A percentile compares a stretch with the other conserved stretches of the same genome.
Evolutionary conservation across 2,329 filamentous ascomycete genomes (phyloP).

Genomic region (Phaeosphaeria sp.): DNA sequence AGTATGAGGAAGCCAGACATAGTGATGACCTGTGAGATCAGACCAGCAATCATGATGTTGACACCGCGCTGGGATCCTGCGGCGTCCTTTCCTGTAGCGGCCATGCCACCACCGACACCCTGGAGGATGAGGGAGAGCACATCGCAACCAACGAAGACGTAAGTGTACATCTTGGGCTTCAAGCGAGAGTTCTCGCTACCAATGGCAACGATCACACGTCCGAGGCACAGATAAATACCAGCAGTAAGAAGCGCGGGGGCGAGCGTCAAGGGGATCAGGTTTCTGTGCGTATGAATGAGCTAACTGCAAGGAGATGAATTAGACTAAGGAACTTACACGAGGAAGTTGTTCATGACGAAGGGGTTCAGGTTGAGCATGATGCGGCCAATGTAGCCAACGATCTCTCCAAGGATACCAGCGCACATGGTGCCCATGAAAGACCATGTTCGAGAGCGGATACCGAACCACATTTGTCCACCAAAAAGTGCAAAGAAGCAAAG

Average conservation of each 20-base stretch:
- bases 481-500: constrained; percentile 56
- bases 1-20: constrained; percentile 56
- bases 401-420: constrained; percentile 58
- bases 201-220: constrained; percentile 61
- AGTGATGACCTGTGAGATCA: constrained; percentile 62
- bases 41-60: constrained; percentile 63
- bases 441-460: constrained; percentile 60
- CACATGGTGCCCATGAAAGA: constrained; percentile 57
- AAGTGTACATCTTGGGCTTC: constrained; percentile 55
- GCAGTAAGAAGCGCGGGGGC: constrained; percentile 62
- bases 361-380: constrained; percentile 60
- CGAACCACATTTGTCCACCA: constrained; percentile 57
- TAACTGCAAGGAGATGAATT: too few species aligned
- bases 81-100: constrained; percentile 55
- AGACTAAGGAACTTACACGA: constrained; percentile 56
- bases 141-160: constrained; percentile 65
- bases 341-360: constrained; percentile 57
- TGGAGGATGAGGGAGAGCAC: constrained; percentile 64
- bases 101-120: constrained; percentile 62
- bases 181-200: constrained; percentile 45
- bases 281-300: constrained; percentile 46
- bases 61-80: constrained; percentile 54
- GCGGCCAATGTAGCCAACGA: constrained; percentile 63
- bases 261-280: constrained; percentile 63
- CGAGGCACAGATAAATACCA: constrained; percentile 62